Percentiles rank a stretch among this genome's conserved stretches.
These are phyloP conservation scores for Cladosporium sp. DNA, from an alignment of 2,329 filamentous ascomycete species.

Conservation along the genomic window DNA sequence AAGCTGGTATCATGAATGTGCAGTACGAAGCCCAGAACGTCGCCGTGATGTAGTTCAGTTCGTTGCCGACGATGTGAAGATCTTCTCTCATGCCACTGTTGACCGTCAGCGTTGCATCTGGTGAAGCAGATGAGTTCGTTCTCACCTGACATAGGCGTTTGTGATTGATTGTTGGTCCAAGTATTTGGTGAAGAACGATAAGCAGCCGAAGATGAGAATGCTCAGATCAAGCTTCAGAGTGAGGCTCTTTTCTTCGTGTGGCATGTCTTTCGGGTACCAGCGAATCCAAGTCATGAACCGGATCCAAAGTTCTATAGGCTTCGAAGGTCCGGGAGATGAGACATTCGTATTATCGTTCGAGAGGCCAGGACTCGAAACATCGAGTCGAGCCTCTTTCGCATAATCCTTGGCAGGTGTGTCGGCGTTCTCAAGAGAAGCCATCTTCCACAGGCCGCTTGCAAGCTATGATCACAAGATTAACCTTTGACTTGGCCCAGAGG, in stretches of 20 bases:
- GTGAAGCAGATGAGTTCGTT: no score
- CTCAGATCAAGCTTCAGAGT: not conserved
- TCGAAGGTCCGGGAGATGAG: not conserved
- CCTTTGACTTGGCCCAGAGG: not conserved
- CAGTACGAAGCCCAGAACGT: conserved; percentile 10
- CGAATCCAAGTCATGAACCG: not conserved
- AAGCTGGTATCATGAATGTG: conserved; percentile 6
- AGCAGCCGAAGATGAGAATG: not conserved
- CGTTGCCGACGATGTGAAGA: not conserved
- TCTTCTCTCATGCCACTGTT: conserved; percentile 10
- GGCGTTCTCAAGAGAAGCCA: not conserved
- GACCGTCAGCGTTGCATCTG: not conserved
- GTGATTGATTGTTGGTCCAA: conserved; percentile 1
- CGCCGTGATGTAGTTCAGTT: conserved; percentile 6
- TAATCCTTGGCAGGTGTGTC: not conserved
- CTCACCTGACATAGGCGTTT: conserved; percentile 8
- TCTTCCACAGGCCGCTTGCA: not conserved
- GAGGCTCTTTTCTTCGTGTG: not conserved
- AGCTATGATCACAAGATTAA: not conserved
- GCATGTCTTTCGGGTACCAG: not conserved
- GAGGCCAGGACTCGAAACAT: not conserved
- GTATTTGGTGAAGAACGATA: conserved; percentile 9
- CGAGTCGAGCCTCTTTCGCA: not conserved
- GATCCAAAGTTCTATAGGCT: not conserved
- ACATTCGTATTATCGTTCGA: not conserved